Evolutionary conservation across 2,329 filamentous ascomycete genomes (phyloP), one percentile per base, ranked within the genome.

Genomic region (Fusarium clavum): DNA sequence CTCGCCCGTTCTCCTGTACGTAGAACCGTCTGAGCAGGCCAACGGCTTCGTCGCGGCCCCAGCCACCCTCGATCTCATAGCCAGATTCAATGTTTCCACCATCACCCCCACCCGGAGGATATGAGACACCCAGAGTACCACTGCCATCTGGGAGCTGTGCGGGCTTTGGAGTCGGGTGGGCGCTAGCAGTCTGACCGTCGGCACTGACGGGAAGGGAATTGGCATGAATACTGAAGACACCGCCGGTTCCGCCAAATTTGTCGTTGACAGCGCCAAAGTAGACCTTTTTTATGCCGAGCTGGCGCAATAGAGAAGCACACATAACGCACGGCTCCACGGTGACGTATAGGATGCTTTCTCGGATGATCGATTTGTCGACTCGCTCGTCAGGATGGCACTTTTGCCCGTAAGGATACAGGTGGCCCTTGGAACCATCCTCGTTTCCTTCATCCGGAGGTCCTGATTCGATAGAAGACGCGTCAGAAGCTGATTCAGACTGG

Each of bases 321-420:
- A 99, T 99, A 82, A 99, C 94, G 80, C 96, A 99, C 7, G 96
- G 96, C 81, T 99, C 97, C 57, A 99, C 95, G 0, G 96, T 99
- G 51, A 99, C 96, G 80, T 99, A 99, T 54, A 99, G 88, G 12
- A 90, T 92, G 73, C 86, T 87, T 70, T 94, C 88, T 41, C 84
- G 84, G 72, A 98, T 85, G 68, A 95, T 88, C 14, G 86, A 86
- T 34, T 88, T 86, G 56, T 91, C 86, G 71, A 96, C 87, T 55
- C 85, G 86, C 24, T 86, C 81, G 4, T 80, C 80, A 0, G 85
- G 83, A 64, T 88, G 83, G 1, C 87, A 81, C 76, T 88, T 89
- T 73, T 89, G 87, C 7, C 87, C 87, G 59, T 90, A 90, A 2
- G 87, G 87, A 66, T 83, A 89, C n/a, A 89, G 80, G 57, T 89